phyloP scores from a whole-genome alignment of 2,329 filamentous ascomycete species.

The Cercospora zeae-maydis region DNA sequence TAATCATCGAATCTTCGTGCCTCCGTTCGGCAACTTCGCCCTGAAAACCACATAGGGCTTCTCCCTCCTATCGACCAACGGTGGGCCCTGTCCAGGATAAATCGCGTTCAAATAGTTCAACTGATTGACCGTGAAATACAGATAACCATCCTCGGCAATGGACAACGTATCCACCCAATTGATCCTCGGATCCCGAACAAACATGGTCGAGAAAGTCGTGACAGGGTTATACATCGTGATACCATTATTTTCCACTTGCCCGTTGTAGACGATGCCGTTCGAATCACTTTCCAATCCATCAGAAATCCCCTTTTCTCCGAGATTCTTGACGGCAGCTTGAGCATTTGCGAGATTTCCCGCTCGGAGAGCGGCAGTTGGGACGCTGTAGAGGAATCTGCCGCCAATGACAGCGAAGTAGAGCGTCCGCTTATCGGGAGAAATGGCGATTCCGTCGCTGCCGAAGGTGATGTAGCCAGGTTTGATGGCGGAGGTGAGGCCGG shows the following conservation, averaged over 20 bases:
- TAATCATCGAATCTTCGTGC: constrained; percentile 12
- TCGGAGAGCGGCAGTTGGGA: constrained; percentile 42
- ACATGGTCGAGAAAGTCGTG: constrained; percentile 41
- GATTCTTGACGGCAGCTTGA: constrained; percentile 41
- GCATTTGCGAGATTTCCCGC: constrained; percentile 40
- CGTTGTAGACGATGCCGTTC: constrained; percentile 47
- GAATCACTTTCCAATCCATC: constrained; percentile 51
- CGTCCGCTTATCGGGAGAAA: constrained; percentile 44
- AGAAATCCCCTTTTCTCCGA: constrained; percentile 47
- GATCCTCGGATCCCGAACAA: constrained; percentile 46
- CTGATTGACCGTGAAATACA: constrained; percentile 45
- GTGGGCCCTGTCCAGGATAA: constrained; percentile 19
- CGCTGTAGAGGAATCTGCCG: constrained; percentile 42
- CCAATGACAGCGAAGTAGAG: constrained; percentile 45
- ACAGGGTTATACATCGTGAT: constrained; percentile 45
- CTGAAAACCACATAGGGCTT: constrained; percentile 21
- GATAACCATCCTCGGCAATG: constrained; percentile 40
- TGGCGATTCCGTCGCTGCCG: constrained; percentile 48
- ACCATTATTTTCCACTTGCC: constrained; percentile 48
- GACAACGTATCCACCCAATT: constrained; percentile 49
- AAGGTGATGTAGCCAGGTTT: constrained; percentile 39
- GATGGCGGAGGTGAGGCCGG: constrained; percentile 23
- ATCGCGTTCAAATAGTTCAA: constrained; percentile 23
- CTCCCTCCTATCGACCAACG: constrained; percentile 20
- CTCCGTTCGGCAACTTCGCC: constrained; percentile 20